Conservation (phyloP, 2,329 filamentous ascomycete species). For the Pestalotiopsis fici region DNA sequence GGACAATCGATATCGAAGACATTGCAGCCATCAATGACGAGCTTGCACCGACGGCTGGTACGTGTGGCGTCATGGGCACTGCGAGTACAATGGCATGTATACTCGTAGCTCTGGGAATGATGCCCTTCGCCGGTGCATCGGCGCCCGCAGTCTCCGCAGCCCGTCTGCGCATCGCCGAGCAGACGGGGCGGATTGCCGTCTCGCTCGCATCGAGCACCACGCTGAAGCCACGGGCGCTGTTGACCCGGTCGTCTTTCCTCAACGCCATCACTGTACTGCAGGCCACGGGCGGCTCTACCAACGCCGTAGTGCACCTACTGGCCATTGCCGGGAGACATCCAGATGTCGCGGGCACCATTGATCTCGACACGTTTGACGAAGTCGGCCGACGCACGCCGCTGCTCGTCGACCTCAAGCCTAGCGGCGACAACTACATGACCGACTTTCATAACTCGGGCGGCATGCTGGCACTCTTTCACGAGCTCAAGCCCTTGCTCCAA, state of each 20-base stretch:
- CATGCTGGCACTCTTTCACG: conserved; percentile 77
- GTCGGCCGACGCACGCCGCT: conserved; percentile 78
- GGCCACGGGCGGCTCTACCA: conserved; percentile 82
- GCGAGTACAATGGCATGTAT: conserved; percentile 88
- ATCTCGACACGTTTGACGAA: conserved; percentile 75
- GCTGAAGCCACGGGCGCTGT: conserved; percentile 68
- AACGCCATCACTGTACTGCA: conserved; percentile 88
- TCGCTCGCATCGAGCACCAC: conserved; percentile 61
- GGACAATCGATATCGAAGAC: conserved; percentile 69
- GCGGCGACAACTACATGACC: conserved; percentile 84
- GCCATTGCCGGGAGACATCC: conserved; percentile 79
- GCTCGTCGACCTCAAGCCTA: conserved; percentile 83
- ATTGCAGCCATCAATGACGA: conserved; percentile 72
- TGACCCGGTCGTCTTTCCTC: conserved; percentile 76
- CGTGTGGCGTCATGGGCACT: conserved; percentile 90
- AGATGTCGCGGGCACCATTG: conserved; percentile 62
- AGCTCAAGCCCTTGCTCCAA: conserved; percentile 75
- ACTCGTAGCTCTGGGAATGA: conserved; percentile 80
- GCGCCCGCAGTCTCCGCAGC: conserved; percentile 77
- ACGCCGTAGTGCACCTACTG: conserved; percentile 83
- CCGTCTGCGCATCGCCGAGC: conserved; percentile 79
- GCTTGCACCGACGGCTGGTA: conserved; percentile 73
- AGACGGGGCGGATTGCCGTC: conserved; percentile 70
- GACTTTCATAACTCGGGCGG: conserved; percentile 90
- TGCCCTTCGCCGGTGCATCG: conserved; percentile 74